phyloP scores from a whole-genome alignment of 805 yeast genomes.

The Sporopachydermia lactativora region DNA sequence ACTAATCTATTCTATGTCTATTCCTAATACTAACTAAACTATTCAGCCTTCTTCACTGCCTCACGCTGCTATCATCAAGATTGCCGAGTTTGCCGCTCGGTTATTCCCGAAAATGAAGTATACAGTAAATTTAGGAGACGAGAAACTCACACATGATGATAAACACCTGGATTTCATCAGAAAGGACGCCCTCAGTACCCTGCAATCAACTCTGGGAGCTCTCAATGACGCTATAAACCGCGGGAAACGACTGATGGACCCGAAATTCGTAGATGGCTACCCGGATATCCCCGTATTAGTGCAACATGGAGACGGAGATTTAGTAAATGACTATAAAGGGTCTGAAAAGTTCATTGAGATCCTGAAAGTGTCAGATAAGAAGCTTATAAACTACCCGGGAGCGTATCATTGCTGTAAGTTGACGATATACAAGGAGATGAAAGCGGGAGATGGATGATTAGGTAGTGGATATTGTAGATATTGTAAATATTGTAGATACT shows the following conservation, averaged over 20 bases:
- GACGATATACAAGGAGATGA: too few relatives aligned
- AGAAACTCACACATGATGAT: conserved; percentile 37
- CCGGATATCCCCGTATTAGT: conserved; percentile 35
- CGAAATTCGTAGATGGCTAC: conserved; percentile 22
- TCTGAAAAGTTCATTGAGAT: background rate
- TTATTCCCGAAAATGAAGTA: conserved; percentile 35
- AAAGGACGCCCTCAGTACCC: conserved; percentile 30
- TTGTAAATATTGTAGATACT: too few relatives aligned
- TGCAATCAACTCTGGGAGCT: conserved; percentile 38
- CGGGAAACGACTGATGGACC: conserved; percentile 37
- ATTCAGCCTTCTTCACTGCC: conserved; percentile 38
- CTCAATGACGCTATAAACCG: conserved; percentile 40
- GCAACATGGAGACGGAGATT: conserved; percentile 52
- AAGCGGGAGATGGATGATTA: too few relatives aligned
- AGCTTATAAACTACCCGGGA: background rate
- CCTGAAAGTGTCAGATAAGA: background rate
- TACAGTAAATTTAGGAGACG: conserved; percentile 40
- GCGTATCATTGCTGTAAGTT: too few relatives aligned
- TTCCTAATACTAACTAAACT: too few relatives aligned
- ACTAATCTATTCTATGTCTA: too few relatives aligned
- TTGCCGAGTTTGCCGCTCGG: conserved; percentile 27
- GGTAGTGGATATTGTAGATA: too few relatives aligned
- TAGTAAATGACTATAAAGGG: background rate
- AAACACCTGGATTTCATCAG: conserved; percentile 31
- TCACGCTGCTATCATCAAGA: conserved; percentile 24